These are phyloP conservation scores for Rhizoctonia solani DNA, from an alignment of 1,284 basidiomycete species.

Conservation along the genomic window DNA sequence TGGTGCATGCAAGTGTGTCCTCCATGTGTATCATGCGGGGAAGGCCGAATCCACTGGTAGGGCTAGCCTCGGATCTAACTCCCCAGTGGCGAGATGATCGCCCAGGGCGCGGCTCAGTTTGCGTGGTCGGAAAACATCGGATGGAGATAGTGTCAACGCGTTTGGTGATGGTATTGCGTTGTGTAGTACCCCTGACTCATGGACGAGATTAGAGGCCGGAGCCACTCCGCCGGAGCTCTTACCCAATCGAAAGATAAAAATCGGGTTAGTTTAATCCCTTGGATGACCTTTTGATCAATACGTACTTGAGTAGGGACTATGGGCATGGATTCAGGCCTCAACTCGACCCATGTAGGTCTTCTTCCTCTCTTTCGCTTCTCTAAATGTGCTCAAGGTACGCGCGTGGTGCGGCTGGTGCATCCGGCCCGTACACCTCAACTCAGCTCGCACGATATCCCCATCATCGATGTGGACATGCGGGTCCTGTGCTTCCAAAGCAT, in stretches of 20 bases:
- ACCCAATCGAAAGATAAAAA: too few species aligned
- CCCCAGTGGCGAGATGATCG: not conserved
- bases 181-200: not conserved
- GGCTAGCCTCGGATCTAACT: not conserved
- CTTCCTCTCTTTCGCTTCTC: conserved; percentile 27
- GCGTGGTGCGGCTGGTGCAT: conserved; percentile 18
- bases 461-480: conserved; percentile 32
- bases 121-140: conserved; percentile 26
- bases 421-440: conserved; percentile 28
- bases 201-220: not conserved
- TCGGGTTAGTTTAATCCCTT: too few species aligned
- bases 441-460: conserved; percentile 27
- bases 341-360: conserved; percentile 21
- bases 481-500: conserved; percentile 36
- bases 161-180: not conserved
- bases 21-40: conserved; percentile 31
- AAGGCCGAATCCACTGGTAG: not conserved
- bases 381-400: conserved; percentile 24
- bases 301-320: not conserved
- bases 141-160: conserved; percentile 1
- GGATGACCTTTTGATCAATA: too few species aligned
- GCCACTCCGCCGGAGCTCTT: too few species aligned
- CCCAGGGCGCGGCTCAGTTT: conserved; percentile 8
- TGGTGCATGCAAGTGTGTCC: conserved; percentile 38
- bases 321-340: conserved; percentile 11